Base-by-base conservation (phyloP, 768 basidiomycete species). In the Neoboletus magnificus region DNA sequence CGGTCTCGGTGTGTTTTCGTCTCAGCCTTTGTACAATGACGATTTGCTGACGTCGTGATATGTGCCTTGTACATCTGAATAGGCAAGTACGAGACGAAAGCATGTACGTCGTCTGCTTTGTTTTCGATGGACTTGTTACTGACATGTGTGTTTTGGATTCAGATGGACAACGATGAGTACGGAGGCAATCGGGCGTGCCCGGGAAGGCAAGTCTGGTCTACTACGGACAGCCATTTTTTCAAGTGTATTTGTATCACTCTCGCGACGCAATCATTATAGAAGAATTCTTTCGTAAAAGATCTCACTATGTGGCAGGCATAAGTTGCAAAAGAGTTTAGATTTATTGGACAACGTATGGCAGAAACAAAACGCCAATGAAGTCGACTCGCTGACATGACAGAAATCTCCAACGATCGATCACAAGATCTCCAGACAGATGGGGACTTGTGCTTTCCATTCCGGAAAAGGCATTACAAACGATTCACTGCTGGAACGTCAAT, bases 61-160 rank as follows among this genome's bases (percentile, higher is more conserved):
- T 8, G 9, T 25, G 29, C 36, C 0, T 25, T 18, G 12, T 20
- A 5, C 8, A 39, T 23, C 18, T 22, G 29, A 13, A 40, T n/a
- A 52, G 50, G 87, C 71, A 74, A 77, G 73, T 77, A 73, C 62
- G 77, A 73, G 64, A 71, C 41, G 6, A 42, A 23, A 42, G 20
- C 41, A 42, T 42, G 40, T 41, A 22, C 40, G 40, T 41, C 13
- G 12, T 23, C 13, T 23, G 32, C 23, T 22, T 41, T 27, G 5
- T 23, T 13, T 23, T 23, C 15, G 41, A 6, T 23, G 22, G 41
- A 13, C 15, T 13, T 23, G 22, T 23, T 42, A 15, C 22, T 42
- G 22, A 23, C 13, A 5, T 42, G 13, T 4, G 13, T 12, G 1
- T 41, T 41, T 13, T 23, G 40, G 5, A 23, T 23, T 8, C 22